Evolutionary conservation across 1,139 yeast genomes (phyloP), one percentile per base, ranked within the genome.

Genomic region (Geotrichum carabidarum): DNA sequence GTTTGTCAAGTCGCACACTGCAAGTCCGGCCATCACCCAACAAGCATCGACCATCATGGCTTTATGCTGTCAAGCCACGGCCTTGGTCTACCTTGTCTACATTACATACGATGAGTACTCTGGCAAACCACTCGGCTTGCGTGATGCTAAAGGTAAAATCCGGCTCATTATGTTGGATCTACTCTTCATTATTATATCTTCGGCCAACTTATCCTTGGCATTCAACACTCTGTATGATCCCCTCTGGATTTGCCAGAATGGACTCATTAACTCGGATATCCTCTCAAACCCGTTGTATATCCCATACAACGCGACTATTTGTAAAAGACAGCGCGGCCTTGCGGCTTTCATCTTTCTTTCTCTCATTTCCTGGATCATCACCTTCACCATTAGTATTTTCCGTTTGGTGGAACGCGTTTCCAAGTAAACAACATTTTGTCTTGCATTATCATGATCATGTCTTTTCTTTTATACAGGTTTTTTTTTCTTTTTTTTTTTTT

Each of bases 21-120:
- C 71, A 22, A 71, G 73, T 57, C 75, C 79, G 11, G 66, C 70
- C n/a, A 69, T 88, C 12, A 75, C 79, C 1, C 96, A 89, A 66
- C 93, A 88, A 68, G 86, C 98, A 18, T 84, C 95, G 63, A 88
- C 97, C 0, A 82, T 90, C 52, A 89, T 93, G 96, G 95, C 97
- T 1, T 78, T 91, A 1, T 82, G 82, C 50, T 96, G 91, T 8
- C 93, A 90, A 68, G 75, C 90, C 36, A 75, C 83, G 61, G 96
- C 96, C 1, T 73, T 89, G 41, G 79, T 81, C 0, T 93, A 93
- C 66, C 78, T 90, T 57, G 73, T 83, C 9, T 90, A 87, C 70
- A 88, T 91, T 68, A 83, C 96, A 1, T 84, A 83, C 63, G 98
- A 93, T 70, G 99, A 93, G 69, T 91, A 88, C 69, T 79, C 84